These are phyloP conservation scores for Claviceps quebecensis DNA, from an alignment of 2,329 filamentous ascomycete genomes.

Conservation along the genomic window DNA sequence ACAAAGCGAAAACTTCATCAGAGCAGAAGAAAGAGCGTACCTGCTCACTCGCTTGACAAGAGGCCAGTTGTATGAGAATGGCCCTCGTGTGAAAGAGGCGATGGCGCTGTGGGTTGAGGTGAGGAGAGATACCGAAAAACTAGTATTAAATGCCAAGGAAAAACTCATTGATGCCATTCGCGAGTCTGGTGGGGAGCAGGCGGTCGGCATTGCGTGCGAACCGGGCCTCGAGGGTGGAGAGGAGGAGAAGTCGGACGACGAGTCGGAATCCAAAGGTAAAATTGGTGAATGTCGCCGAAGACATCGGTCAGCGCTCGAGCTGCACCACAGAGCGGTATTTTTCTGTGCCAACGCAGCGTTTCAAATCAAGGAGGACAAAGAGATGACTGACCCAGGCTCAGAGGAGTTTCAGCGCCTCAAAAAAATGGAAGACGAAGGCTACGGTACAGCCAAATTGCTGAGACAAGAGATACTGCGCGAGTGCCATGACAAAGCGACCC, in stretches of 20 bases:
- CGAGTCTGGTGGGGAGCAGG: slow-evolving; percentile 8
- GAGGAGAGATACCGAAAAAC: slow-evolving; percentile 29
- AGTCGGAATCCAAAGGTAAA: slow-evolving; percentile 22
- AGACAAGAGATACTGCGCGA: slow-evolving; percentile 65
- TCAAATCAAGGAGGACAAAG: slow-evolving; percentile 62
- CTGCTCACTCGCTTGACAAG: slow-evolving; percentile 49
- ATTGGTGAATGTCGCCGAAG: slow-evolving; percentile 46
- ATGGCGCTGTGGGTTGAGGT: slow-evolving; percentile 54
- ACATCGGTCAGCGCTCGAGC: slow-evolving; percentile 59
- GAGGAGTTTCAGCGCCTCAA: slow-evolving; percentile 54
- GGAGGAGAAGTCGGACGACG: slow-evolving; percentile 15
- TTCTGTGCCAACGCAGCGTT: slow-evolving; percentile 74
- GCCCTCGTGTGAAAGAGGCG: slow-evolving; percentile 51
- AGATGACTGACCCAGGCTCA: slow-evolving; percentile 50
- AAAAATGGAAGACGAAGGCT: slow-evolving; percentile 54
- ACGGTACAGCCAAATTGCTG: slow-evolving; percentile 64
- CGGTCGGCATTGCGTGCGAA: slow-evolving; percentile 3
- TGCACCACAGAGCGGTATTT: slow-evolving; percentile 71
- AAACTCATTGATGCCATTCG: slow-evolving; percentile 41
- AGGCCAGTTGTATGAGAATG: slow-evolving; percentile 70
- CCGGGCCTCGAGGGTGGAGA: neutral
- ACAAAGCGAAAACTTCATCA: slow-evolving; percentile 55
- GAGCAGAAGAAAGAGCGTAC: slow-evolving; percentile 53
- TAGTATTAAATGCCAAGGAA: slow-evolving; percentile 50
- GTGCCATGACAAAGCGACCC: slow-evolving; percentile 20